Conservation (phyloP, 805 yeast genomes). For the Dipodascus geniculatus region DNA sequence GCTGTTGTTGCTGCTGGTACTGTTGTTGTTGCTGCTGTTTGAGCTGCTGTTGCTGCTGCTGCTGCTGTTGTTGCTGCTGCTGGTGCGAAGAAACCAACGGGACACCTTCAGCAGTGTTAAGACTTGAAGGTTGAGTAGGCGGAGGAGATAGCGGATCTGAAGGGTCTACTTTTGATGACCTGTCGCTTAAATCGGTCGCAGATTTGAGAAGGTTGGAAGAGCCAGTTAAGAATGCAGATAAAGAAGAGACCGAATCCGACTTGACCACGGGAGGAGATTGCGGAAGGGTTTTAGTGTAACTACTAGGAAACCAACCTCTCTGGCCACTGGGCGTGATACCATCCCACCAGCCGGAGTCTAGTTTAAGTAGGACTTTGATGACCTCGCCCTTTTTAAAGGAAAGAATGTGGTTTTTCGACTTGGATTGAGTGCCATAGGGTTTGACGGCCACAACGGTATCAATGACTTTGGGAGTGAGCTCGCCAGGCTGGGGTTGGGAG, state of each 20-base stretch:
- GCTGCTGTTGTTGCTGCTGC: no score
- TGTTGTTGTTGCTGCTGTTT: no score
- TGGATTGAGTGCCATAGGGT: constrained; percentile 33
- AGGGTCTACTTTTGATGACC: background rate
- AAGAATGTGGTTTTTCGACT: constrained; percentile 40
- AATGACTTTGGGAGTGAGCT: constrained; percentile 14
- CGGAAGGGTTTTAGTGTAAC: constrained; percentile 36
- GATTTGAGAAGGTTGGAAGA: background rate
- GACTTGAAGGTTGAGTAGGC: background rate
- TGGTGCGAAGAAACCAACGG: no score
- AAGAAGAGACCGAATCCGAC: background rate
- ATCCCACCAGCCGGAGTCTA: constrained; percentile 79
- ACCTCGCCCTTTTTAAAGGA: constrained; percentile 54
- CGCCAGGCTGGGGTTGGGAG: background rate
- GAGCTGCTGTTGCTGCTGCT: no score
- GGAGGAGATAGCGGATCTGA: constrained; percentile 3
- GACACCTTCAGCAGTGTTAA: constrained; percentile 1
- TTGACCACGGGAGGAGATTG: background rate
- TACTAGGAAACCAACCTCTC: constrained; percentile 82
- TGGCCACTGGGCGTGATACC: constrained; percentile 41
- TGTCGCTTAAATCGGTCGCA: no score
- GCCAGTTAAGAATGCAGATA: background rate
- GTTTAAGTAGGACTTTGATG: constrained; percentile 53
- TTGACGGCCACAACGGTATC: constrained; percentile 51
- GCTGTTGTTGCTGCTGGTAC: no score